A percentile compares a stretch with the other conserved stretches of the same genome.
These are phyloP conservation scores for Zygoascus flipseniorum DNA, from an alignment of 805 yeast genomes.

Conservation along the genomic window DNA sequence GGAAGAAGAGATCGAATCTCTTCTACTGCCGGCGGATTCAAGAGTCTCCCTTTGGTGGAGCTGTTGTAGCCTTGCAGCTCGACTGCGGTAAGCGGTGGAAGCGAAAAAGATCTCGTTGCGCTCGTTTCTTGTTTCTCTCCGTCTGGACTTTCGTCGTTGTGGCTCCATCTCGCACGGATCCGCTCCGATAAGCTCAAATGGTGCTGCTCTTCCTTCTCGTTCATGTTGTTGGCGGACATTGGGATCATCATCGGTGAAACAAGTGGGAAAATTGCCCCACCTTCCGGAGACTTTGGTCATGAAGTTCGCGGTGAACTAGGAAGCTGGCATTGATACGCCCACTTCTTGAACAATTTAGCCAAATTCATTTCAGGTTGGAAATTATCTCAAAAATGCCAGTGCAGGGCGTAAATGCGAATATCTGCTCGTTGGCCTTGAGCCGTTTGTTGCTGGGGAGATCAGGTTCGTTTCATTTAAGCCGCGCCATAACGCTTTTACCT, in stretches of 20 bases:
- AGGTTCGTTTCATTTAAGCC: no score
- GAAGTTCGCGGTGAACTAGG: no score
- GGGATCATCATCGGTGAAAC: background rate
- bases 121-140: background rate
- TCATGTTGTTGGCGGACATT: background rate
- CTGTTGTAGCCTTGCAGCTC: constrained; percentile 50
- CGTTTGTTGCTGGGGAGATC: no score
- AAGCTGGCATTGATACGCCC: no score
- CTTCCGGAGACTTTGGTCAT: no score
- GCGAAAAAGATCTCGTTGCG: constrained; percentile 1
- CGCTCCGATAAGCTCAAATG: background rate
- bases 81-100: constrained; percentile 20
- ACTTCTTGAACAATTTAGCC: no score
- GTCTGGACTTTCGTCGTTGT: background rate
- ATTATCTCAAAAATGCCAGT: no score
- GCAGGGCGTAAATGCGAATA: no score
- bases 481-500: no score
- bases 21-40: constrained; percentile 58
- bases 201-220: background rate
- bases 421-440: no score
- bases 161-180: background rate
- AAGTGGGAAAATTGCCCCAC: no score
- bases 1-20: constrained; percentile 71
- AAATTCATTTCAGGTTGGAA: no score
- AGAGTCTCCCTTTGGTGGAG: constrained; percentile 48